phyloP scores from a whole-genome alignment of 305 asterid genomes.

The Rubia balearica region DNA sequence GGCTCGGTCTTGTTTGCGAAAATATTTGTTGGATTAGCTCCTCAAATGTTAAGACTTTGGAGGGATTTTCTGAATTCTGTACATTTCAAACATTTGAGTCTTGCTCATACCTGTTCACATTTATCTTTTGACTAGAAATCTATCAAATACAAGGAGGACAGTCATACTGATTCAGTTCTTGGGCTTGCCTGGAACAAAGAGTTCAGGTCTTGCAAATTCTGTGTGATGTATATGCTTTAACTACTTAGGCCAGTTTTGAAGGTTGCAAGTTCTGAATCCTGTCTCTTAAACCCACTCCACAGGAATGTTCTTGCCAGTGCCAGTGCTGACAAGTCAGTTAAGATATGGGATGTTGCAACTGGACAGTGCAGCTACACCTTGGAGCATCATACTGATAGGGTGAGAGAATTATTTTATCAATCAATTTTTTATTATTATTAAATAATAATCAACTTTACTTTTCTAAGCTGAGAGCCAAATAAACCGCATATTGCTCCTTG shows the following conservation, averaged over 20 bases:
- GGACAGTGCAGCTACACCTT: slow-evolving; percentile 62
- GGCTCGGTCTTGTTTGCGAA: not conserved
- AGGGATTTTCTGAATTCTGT: not conserved
- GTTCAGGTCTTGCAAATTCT: slow-evolving; percentile 42
- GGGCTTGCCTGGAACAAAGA: slow-evolving; percentile 97
- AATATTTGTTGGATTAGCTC: not conserved
- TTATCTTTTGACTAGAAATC: slow-evolving; percentile 41
- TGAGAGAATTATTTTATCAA: slow-evolving; percentile 13
- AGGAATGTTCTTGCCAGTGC: slow-evolving; percentile 93
- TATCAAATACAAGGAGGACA: slow-evolving; percentile 64
- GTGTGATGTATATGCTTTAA: slow-evolving; percentile 11
- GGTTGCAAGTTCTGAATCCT: slow-evolving; percentile 3
- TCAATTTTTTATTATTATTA: too few relatives aligned
- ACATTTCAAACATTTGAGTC: not conserved
- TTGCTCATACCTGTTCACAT: slow-evolving; percentile 6
- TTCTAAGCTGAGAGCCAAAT: not conserved
- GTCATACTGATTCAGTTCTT: slow-evolving; percentile 83
- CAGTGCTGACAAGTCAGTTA: slow-evolving; percentile 81
- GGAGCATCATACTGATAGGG: slow-evolving; percentile 88
- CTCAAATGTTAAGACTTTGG: not conserved
- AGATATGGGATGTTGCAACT: slow-evolving; percentile 80
- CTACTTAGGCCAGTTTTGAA: not conserved
- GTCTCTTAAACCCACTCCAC: slow-evolving; percentile 20
- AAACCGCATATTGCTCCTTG: not conserved
- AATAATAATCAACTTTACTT: not conserved